Evolutionary conservation across 805 yeast genomes (phyloP).

Genomic region (Candida sphagnicola): DNA sequence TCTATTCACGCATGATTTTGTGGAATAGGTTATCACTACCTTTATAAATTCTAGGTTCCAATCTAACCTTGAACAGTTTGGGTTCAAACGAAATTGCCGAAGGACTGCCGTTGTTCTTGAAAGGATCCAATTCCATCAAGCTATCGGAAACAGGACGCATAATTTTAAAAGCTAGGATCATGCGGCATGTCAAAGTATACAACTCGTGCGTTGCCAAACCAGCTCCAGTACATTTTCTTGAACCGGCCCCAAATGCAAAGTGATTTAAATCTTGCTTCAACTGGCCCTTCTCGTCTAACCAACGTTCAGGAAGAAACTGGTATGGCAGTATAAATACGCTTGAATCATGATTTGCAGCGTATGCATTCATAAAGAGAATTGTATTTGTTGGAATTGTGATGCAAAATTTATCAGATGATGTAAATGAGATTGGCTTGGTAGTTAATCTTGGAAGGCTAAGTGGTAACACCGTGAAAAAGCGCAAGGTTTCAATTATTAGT

Average conservation of each 20-base stretch:
- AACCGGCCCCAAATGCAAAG: conserved; percentile 66
- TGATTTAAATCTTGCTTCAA: conserved; percentile 25
- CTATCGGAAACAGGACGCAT: conserved; percentile 28
- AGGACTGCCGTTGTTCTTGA: conserved; percentile 48
- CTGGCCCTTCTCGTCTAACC: conserved; percentile 24
- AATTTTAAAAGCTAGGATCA: conserved; percentile 49
- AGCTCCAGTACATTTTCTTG: conserved; percentile 69
- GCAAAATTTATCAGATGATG: conserved; percentile 10
- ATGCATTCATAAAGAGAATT: conserved; percentile 59
- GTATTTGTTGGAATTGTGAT: conserved; percentile 53
- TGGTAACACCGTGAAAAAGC: conserved; percentile 65
- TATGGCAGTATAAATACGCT: conserved; percentile 39
- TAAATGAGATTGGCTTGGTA: conserved; percentile 44
- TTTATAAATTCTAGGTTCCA: conserved; percentile 16
- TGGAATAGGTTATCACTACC: conserved; percentile 20
- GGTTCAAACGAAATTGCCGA: conserved; percentile 65
- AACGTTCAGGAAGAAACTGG: conserved; percentile 51
- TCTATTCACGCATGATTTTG: conserved; percentile 4
- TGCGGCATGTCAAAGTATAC: conserved; percentile 52
- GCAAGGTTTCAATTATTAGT: conserved; percentile 55
- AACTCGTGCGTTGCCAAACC: conserved; percentile 62
- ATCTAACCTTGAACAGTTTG: conserved; percentile 26
- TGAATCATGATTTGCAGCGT: conserved; percentile 66
- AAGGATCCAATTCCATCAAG: conserved; percentile 48
- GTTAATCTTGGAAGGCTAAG: conserved; percentile 61